Evolutionary conservation across 2,329 filamentous ascomycete species (phyloP).

Genomic region (Hypoxylon sp.): DNA sequence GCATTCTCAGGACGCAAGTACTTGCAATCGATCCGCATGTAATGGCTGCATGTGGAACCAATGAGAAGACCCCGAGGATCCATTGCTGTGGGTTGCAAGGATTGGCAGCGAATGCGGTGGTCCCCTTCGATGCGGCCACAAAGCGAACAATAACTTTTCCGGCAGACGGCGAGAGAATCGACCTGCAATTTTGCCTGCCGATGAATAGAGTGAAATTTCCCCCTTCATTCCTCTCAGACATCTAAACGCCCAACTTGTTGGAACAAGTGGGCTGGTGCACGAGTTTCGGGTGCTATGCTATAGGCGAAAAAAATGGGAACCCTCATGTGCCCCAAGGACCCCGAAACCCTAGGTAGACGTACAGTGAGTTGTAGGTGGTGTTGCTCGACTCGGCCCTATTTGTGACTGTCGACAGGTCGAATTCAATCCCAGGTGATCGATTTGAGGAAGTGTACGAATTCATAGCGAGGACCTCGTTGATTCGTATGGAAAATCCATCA

Average conservation of each 20-base stretch:
- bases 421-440: constrained; percentile 10
- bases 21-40: constrained; percentile 32
- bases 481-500: constrained; percentile 18
- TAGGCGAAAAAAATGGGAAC: constrained; percentile 27
- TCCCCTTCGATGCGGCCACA: constrained; percentile 26
- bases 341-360: constrained; percentile 24
- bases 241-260: constrained; percentile 12
- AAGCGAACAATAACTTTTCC: constrained; percentile 15
- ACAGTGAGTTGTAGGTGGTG: constrained; percentile 15
- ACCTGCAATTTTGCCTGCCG: constrained; percentile 26
- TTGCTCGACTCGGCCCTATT: constrained; percentile 23
- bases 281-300: constrained; percentile 37
- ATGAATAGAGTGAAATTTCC: constrained; percentile 20
- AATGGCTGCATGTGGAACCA: constrained; percentile 38
- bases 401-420: constrained; percentile 16
- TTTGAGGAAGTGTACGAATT: constrained; percentile 2
- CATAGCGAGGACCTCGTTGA: neutral
- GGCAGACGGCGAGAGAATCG: constrained; percentile 12
- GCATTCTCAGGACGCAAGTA: constrained; percentile 28
- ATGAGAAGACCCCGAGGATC: constrained; percentile 41
- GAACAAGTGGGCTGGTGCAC: constrained; percentile 24
- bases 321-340: constrained; percentile 26
- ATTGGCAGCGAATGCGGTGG: constrained; percentile 33
- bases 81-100: constrained; percentile 47
- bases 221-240: constrained; percentile 14